A percentile compares a stretch with the other conserved stretches of the same genome.
These are phyloP conservation scores for Nakazawaea pomicola DNA, from an alignment of 805 yeast genomes.

Conservation along the genomic window DNA sequence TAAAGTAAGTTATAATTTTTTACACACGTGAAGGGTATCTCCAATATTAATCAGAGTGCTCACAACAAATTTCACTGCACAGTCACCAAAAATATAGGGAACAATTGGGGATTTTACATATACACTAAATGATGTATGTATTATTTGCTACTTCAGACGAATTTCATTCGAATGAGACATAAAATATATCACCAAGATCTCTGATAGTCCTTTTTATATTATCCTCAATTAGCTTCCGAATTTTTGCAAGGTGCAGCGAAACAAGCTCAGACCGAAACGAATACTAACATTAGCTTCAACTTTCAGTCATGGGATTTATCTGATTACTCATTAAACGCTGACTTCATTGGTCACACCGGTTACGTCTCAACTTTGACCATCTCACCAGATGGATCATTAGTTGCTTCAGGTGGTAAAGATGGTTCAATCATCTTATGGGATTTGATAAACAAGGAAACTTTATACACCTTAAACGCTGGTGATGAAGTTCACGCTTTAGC, in stretches of 20 bases:
- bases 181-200: conserved; percentile 94
- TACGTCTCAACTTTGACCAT: conserved; percentile 95
- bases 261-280: too few species aligned
- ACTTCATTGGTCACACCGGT: conserved; percentile 99
- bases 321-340: conserved; percentile 84
- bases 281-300: conserved; percentile 15
- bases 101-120: background rate
- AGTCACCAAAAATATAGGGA: background rate
- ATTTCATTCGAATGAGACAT: conserved; percentile 88
- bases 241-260: too few species aligned
- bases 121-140: conserved; percentile 58
- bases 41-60: too few species aligned
- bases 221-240: too few species aligned
- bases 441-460: conserved; percentile 75
- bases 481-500: conserved; percentile 98
- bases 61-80: too few species aligned
- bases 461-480: conserved; percentile 92
- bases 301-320: conserved; percentile 89
- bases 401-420: conserved; percentile 99
- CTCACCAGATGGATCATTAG: conserved; percentile 99
- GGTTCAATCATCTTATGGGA: conserved; percentile 99
- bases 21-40: background rate
- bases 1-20: conserved; percentile 72
- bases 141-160: conserved; percentile 99
- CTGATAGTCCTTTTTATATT: conserved; percentile 52